These are phyloP conservation scores for Poteriospumella lacustris DNA, from an alignment of 108 stramenopile species.

Conservation along the genomic window DNA sequence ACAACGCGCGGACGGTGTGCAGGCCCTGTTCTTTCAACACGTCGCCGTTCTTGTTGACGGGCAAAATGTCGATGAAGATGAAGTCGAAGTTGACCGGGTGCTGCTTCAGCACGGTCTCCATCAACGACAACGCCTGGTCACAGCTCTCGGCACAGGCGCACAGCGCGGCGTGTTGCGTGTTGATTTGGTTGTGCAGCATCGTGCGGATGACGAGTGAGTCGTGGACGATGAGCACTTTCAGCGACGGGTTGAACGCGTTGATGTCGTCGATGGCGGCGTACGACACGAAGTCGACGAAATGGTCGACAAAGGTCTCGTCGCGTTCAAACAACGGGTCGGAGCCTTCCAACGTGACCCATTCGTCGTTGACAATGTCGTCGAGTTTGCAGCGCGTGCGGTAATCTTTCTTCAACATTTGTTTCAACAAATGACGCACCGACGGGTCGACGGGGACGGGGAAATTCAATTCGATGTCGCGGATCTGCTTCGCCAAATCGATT, in stretches of 20 bases:
- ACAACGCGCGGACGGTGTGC: not conserved
- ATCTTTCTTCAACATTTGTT: conserved; percentile 16
- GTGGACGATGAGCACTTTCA: not conserved
- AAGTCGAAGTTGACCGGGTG: not conserved
- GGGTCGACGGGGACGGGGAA: not conserved
- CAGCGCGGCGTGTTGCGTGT: not conserved
- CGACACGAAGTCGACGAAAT: not conserved
- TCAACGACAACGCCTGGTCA: not conserved
- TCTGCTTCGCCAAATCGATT: not conserved
- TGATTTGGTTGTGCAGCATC: not conserved
- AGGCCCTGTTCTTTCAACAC: not conserved
- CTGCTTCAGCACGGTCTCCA: not conserved
- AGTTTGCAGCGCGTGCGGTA: not conserved
- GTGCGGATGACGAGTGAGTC: not conserved
- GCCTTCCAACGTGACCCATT: conserved; percentile 28
- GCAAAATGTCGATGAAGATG: not conserved
- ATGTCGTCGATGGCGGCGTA: not conserved
- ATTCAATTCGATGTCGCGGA: not conserved
- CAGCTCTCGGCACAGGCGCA: not conserved
- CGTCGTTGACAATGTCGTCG: not conserved
- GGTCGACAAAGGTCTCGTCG: not conserved
- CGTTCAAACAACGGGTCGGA: conserved; percentile 2
- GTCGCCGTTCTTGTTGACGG: not conserved
- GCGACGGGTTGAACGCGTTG: not conserved
- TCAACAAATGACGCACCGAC: not conserved